phyloP scores from a whole-genome alignment of 768 basidiomycete species.

The Russula sp. region DNA sequence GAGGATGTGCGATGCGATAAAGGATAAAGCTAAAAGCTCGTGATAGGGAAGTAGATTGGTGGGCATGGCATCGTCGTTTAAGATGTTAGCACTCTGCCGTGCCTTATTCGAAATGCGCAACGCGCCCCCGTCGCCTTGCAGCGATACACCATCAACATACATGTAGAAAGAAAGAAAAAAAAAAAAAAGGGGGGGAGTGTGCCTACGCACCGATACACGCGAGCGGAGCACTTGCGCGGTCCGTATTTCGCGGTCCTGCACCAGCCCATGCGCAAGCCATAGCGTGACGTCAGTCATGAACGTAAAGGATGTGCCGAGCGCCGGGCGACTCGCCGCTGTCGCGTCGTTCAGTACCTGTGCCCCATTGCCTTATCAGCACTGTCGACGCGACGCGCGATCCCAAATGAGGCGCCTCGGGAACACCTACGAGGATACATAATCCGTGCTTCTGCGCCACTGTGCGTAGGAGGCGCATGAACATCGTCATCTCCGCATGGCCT shows the following conservation, averaged over 20 bases:
- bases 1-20: no score
- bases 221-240: constrained; percentile 28
- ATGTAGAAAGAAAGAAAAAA: no score
- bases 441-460: constrained; percentile 37
- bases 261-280: constrained; percentile 44
- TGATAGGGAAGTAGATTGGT: neutral
- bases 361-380: neutral
- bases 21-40: no score
- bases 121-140: neutral
- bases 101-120: constrained; percentile 12
- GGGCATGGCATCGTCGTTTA: neutral
- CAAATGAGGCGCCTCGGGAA: neutral
- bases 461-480: constrained; percentile 61
- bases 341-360: constrained; percentile 42
- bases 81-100: neutral
- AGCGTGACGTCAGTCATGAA: constrained; percentile 65
- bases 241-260: constrained; percentile 19
- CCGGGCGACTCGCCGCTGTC: constrained; percentile 49
- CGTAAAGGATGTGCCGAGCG: constrained; percentile 68
- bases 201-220: constrained; percentile 23
- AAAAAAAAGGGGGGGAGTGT: neutral
- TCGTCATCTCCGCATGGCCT: constrained; percentile 66
- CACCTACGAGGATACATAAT: constrained; percentile 48
- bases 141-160: neutral
- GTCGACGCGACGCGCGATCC: neutral